These are phyloP conservation scores for Aphanocladium album DNA, from an alignment of 2,329 filamentous ascomycete genomes.

Conservation along the genomic window DNA sequence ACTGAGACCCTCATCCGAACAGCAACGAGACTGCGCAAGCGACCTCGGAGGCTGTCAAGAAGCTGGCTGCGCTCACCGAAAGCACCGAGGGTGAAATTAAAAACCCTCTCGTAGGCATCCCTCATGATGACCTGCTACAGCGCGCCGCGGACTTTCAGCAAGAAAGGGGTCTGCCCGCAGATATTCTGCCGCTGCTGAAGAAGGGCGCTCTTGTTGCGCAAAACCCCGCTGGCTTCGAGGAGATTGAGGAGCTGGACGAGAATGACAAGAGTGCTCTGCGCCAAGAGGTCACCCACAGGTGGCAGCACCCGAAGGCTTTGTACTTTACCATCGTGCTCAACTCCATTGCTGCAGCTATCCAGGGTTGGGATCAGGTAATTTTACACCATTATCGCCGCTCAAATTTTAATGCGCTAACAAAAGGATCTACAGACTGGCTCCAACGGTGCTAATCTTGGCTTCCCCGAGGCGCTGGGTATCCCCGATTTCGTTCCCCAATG, in stretches of 20 bases:
- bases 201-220: constrained; percentile 28
- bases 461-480: constrained; percentile 41
- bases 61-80: constrained; percentile 17
- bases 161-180: constrained; percentile 39
- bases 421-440: constrained; percentile 31
- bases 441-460: constrained; percentile 45
- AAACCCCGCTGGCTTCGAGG: constrained; percentile 41
- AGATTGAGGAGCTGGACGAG: constrained; percentile 39
- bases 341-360: constrained; percentile 50
- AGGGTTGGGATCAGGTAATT: constrained; percentile 39
- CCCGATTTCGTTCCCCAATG: constrained; percentile 26
- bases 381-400: not conserved
- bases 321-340: constrained; percentile 48
- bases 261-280: constrained; percentile 36
- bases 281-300: constrained; percentile 43
- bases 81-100: constrained; percentile 26
- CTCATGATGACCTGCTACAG: constrained; percentile 44
- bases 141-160: constrained; percentile 51
- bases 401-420: not conserved
- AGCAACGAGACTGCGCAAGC: not conserved
- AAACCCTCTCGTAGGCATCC: constrained; percentile 49
- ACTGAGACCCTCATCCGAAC: not conserved
- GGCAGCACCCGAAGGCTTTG: constrained; percentile 43
- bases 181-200: constrained; percentile 35
- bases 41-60: constrained; percentile 5